phyloP scores from a whole-genome alignment of 371 early-diverging fungal species.

The Apophysomyces elegans region DNA sequence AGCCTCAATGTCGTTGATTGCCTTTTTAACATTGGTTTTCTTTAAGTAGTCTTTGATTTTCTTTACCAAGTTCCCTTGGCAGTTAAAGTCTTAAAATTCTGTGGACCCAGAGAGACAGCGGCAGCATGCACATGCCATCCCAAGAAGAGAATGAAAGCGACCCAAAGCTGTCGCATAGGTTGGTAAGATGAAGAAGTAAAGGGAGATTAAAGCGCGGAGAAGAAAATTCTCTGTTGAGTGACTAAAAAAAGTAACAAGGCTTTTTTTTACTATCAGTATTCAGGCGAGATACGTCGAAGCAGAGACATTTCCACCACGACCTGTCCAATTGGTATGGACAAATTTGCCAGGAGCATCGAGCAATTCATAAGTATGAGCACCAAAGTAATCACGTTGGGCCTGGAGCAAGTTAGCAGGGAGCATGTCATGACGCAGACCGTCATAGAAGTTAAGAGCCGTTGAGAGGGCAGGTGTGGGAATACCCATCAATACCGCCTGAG shows the following conservation, averaged over 20 bases:
- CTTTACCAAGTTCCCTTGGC: conserved; percentile 1
- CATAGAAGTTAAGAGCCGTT: conserved; percentile 95
- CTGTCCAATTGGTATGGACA: conserved; percentile 98
- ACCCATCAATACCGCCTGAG: conserved; percentile 82
- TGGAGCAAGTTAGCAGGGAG: conserved; percentile 98
- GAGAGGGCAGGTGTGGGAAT: conserved; percentile 94
- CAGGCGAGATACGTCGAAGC: conserved; percentile 52
- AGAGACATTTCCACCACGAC: conserved; percentile 81
- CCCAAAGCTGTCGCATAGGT: neutral
- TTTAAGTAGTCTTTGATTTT: neutral
- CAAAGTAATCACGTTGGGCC: conserved; percentile 99
- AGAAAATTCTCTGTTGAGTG: conserved; percentile 1
- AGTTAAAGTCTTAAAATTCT: neutral
- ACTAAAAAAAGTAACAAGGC: neutral
- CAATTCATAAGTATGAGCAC: conserved; percentile 95
- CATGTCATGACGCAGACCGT: conserved; percentile 90
- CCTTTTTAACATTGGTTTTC: neutral
- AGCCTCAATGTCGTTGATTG: neutral
- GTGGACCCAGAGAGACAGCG: neutral
- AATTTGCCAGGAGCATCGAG: conserved; percentile 68
- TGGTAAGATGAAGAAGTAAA: neutral
- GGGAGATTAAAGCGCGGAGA: neutral
- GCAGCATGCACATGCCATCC: neutral
- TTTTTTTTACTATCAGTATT: conserved; percentile 8
- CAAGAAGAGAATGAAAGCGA: conserved; percentile 9